Evolutionary conservation across 768 basidiomycete genomes (phyloP), one percentile per base, ranked within the genome.

Genomic region (Xanthoconium stramineum): DNA sequence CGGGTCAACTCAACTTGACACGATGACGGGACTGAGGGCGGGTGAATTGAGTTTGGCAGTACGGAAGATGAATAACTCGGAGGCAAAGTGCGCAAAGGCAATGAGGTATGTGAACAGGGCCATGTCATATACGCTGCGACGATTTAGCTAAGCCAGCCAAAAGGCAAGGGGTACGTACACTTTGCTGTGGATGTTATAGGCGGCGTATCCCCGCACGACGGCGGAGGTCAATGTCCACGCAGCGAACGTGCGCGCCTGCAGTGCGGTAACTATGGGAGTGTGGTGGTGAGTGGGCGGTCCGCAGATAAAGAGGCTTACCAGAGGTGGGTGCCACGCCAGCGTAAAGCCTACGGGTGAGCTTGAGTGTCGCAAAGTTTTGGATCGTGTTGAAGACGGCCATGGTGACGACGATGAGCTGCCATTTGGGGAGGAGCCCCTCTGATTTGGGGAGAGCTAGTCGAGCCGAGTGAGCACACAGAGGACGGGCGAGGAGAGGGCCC

Each of bases 191-290:
- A 98, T 89, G 68, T 98, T 79, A 73, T 94, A 98, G 7, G 96
- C 94, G 12, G 93, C 91, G 63, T 94, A 94, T 47, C 79, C 75
- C 36, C 96, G 85, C 47, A 98, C 84, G 45, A 89, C 75, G 24
- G 90, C 91, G 9, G 92, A 84, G 6, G 89, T 86, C 49, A 96
- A 70, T 0, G 95, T 98, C 96, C 96, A 99, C 1, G 84, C 80
- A 1, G 83, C 95, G 68, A 97, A 97, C 6, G 94, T 91, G 45
- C 96, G 82, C 37, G 91, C 89, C 61, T 95, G 91, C 19, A 98
- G 79, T 17, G 79, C 72, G 8, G 92, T 94, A 12, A 99, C 96
- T 96, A 72, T 8, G 40, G 46, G 53, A 10, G 19, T 1, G 17
- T 47, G 42, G 37, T 12, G 28, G 17, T 17, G 17, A 38, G 24